Base-by-base conservation (phyloP, 1,284 basidiomycete species). In the Puccinia sorghi region DNA sequence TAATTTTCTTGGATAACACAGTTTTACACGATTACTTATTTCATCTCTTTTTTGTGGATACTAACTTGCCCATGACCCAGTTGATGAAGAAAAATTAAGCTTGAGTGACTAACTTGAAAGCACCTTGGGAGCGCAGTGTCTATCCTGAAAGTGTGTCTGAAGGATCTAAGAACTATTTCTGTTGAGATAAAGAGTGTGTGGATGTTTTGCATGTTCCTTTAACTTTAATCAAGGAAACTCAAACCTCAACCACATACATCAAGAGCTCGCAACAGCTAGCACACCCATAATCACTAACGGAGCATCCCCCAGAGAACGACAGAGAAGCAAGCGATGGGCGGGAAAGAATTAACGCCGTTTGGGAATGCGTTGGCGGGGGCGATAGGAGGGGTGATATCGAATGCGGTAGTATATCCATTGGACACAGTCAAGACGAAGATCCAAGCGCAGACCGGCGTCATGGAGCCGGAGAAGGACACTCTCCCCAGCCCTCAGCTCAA, bases 351-450 rank as follows among this genome's bases (percentile, higher is more conserved):
- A 73, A 96, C 94, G 0, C 93, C 96, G 0, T 91, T 98, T 82
- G 94, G 92, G 9, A 90, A 93, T 82, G 96, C 96, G 5, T 87
- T 99, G 72, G 94, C 94, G 61, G 96, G 96, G 11, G 97, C 97
- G 4, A 88, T 99, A 67, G 94, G 96, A 73, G 95, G 92, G 72
- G 93, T 93, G 83, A 93, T 96, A 85, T 91, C 91, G 81, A 93
- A 93, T 82, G 93, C 94, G 93, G 88, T 93, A 80, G 93, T 98
- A 25, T 99, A 99, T 85, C 97, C 97, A 37, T 87, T 99, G 79
- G 97, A 99, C 86, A 90, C 87, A 27, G 92, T 93, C 81, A 99
- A 99, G 86, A 99, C 97, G 1, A 90, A 93, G 63, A 94, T 99
- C 81, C 97, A 99, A 84, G 93, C 93, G 50, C 78, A 83, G 63